A percentile compares a stretch with the other conserved stretches of the same genome.
These are phyloP conservation scores for Cryptomeria japonica DNA, from an alignment of 75 land plant species.

Conservation along the genomic window DNA sequence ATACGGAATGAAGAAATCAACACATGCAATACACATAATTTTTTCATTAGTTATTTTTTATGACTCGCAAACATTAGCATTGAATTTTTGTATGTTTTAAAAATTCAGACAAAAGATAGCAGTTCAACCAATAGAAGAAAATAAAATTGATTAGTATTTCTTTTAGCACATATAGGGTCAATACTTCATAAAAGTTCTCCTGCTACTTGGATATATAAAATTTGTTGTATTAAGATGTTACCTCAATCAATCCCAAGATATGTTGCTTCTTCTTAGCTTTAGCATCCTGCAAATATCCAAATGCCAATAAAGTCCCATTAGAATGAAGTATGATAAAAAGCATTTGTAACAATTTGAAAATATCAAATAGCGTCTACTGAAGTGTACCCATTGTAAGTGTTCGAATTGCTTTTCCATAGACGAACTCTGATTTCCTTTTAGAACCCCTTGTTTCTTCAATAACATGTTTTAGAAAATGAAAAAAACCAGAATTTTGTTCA, in stretches of 20 bases:
- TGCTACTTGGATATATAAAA: neutral
- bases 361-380: neutral
- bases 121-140: neutral
- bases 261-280: constrained; percentile 26
- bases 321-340: neutral
- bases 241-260: constrained; percentile 27
- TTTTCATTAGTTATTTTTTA: no score
- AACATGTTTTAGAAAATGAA: neutral
- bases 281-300: constrained; percentile 23
- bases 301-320: neutral
- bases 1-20: neutral
- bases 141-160: neutral
- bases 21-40: neutral
- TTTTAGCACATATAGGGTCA: neutral
- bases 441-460: neutral
- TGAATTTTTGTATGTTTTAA: neutral
- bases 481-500: neutral
- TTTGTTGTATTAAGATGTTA: neutral
- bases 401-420: neutral
- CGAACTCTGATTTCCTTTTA: neutral
- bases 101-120: neutral
- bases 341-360: neutral
- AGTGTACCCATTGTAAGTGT: neutral
- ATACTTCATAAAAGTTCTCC: neutral
- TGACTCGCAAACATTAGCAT: neutral